Evolutionary conservation across 345 rosid species (phyloP).

Genomic region (Viola odorata): DNA sequence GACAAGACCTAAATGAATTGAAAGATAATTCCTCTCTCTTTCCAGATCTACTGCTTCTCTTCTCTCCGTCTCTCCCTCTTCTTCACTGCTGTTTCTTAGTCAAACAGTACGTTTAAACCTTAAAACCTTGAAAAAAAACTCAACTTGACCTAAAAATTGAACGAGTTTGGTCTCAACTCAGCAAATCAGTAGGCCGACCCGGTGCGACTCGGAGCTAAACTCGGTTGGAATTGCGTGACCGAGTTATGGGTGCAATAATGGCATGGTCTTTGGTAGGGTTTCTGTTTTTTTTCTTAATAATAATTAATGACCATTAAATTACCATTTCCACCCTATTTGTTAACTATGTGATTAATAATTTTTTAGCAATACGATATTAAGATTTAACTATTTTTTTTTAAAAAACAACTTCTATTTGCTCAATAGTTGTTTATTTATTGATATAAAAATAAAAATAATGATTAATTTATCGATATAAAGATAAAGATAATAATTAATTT

Average conservation of each 20-base stretch:
- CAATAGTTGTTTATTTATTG: no score
- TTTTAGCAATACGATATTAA: no score
- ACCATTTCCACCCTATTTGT: no score
- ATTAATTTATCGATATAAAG: no score
- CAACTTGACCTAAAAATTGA: constrained; percentile 26
- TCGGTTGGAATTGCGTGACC: neutral
- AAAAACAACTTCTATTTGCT: no score
- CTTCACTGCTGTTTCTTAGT: constrained; percentile 17
- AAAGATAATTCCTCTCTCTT: constrained; percentile 14
- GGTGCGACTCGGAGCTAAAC: neutral
- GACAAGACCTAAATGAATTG: constrained; percentile 31
- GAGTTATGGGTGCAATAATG: neutral
- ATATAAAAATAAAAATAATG: no score
- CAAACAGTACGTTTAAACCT: constrained; percentile 22
- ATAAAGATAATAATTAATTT: no score
- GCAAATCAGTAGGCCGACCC: constrained; percentile 13
- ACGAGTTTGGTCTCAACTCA: constrained; percentile 13
- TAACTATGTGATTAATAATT: no score
- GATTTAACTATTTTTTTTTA: no score
- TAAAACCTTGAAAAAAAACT: constrained; percentile 2
- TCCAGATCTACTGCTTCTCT: constrained; percentile 35
- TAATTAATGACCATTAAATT: no score
- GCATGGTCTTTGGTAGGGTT: no score
- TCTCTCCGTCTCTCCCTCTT: constrained; percentile 6
- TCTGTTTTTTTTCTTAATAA: no score